phyloP scores from a whole-genome alignment of 1,284 basidiomycete species.

The Melampsora abietis-canadensis region DNA sequence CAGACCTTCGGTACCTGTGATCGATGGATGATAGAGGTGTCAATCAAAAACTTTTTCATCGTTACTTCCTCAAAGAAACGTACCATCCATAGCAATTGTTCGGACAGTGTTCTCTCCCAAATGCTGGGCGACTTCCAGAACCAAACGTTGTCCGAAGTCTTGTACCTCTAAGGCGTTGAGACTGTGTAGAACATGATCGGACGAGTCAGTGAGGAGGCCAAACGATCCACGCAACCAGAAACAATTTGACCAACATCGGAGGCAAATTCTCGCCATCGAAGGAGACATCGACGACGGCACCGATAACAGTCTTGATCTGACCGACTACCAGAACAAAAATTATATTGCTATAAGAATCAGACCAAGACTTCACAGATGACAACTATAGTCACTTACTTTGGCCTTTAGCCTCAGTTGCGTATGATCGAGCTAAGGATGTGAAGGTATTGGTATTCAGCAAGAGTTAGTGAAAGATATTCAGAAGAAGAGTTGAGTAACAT shows the following conservation, averaged over 20 bases:
- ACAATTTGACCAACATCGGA: slow-evolving; percentile 60
- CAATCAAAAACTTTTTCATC: not conserved
- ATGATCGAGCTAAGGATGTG: slow-evolving; percentile 65
- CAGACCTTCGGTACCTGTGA: slow-evolving; percentile 82
- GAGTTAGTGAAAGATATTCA: not conserved
- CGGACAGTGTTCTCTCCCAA: slow-evolving; percentile 98
- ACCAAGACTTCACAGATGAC: not conserved
- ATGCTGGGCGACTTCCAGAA: slow-evolving; percentile 69
- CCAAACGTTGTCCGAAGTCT: slow-evolving; percentile 72
- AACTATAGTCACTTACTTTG: slow-evolving; percentile 49
- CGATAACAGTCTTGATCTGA: slow-evolving; percentile 54
- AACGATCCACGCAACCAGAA: not conserved
- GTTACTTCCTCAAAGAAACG: slow-evolving; percentile 12
- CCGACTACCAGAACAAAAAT: slow-evolving; percentile 64
- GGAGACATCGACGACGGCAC: slow-evolving; percentile 96
- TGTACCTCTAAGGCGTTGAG: slow-evolving; percentile 97
- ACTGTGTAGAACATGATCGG: slow-evolving; percentile 43
- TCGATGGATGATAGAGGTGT: not conserved
- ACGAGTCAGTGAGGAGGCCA: not conserved
- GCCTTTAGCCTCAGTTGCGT: slow-evolving; percentile 80
- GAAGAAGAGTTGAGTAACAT: too few relatives aligned
- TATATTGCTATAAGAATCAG: slow-evolving; percentile 56
- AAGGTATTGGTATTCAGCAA: slow-evolving; percentile 10
- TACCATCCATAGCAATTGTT: slow-evolving; percentile 66
- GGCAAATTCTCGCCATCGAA: slow-evolving; percentile 66